These are phyloP conservation scores for Tuber brumale DNA, from an alignment of 495 filamentous ascomycete genomes.

Conservation along the genomic window DNA sequence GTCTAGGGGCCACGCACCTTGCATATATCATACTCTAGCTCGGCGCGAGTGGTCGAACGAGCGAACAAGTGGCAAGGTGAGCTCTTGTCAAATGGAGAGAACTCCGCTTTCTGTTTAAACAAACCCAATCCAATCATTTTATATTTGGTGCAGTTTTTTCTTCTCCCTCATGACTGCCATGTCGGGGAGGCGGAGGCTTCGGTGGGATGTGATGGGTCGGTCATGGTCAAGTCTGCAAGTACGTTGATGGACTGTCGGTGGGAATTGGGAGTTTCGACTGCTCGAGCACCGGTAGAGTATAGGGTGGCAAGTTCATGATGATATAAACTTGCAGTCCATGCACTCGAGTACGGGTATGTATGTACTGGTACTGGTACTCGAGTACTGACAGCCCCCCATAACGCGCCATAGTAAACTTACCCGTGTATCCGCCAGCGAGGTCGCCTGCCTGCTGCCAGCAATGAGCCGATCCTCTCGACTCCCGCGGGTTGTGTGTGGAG, in stretches of 20 bases:
- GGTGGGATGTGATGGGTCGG: background rate
- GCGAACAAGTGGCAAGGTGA: background rate
- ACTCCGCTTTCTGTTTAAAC: background rate
- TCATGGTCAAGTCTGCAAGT: background rate
- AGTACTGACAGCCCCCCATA: background rate
- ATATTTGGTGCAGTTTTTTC: background rate
- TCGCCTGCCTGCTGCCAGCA: background rate
- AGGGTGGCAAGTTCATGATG: background rate
- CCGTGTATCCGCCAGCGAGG: background rate
- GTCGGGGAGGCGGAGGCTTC: background rate
- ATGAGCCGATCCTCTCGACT: background rate
- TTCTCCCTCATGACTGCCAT: background rate
- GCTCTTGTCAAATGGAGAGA: background rate
- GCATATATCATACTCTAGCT: background rate
- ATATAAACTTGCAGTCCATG: too few species aligned
- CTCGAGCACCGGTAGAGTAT: background rate
- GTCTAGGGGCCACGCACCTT: constrained; percentile 1
- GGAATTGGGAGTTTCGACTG: background rate
- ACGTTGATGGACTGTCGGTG: background rate
- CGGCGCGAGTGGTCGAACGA: background rate
- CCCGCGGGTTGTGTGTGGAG: background rate
- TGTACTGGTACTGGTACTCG: background rate
- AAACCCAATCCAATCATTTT: background rate
- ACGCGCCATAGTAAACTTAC: background rate
- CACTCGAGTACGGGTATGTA: background rate